Percentiles rank a stretch among this genome's conserved stretches.
phyloP scores from a whole-genome alignment of 2,329 filamentous ascomycete species.

The Paecilomyces formosus region DNA sequence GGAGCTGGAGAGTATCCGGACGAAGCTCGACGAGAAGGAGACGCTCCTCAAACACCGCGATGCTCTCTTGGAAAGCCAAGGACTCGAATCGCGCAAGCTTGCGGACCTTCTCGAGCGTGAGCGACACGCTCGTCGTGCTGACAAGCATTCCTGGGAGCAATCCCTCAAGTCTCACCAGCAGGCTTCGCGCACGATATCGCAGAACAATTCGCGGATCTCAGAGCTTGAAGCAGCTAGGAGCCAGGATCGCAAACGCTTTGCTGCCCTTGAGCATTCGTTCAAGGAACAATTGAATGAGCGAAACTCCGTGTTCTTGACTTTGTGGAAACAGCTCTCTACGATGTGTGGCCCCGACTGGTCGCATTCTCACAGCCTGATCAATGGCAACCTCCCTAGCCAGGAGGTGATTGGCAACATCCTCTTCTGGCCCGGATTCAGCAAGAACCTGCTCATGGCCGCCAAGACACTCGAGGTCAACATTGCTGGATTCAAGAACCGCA shows the following conservation, averaged over 20 bases:
- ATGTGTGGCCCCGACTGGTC: conserved; percentile 90
- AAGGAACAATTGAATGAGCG: conserved; percentile 84
- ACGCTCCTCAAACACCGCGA: conserved; percentile 85
- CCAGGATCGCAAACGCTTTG: conserved; percentile 69
- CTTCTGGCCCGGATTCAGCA: conserved; percentile 68
- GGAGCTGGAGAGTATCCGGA: conserved; percentile 72
- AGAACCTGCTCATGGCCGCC: conserved; percentile 78
- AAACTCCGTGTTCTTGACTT: conserved; percentile 75
- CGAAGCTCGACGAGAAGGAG: conserved; percentile 80
- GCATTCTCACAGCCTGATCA: conserved; percentile 80
- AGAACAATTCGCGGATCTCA: conserved; percentile 73
- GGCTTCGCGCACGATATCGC: conserved; percentile 74
- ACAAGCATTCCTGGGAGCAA: conserved; percentile 80
- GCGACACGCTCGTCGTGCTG: conserved; percentile 72
- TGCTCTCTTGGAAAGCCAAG: conserved; percentile 76
- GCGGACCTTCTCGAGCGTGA: conserved; percentile 89
- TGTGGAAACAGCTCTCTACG: conserved; percentile 82
- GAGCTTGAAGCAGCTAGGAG: conserved; percentile 78
- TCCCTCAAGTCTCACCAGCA: conserved; percentile 82
- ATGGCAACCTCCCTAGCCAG: conserved; percentile 75
- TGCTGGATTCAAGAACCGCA: conserved; percentile 67
- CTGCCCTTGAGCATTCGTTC: conserved; percentile 68
- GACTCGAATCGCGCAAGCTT: conserved; percentile 75
- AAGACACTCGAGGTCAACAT: conserved; percentile 81
- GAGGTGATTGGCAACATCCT: conserved; percentile 82